A percentile compares a stretch with the other conserved stretches of the same genome.
These are phyloP conservation scores for Clitocybe nebularis DNA, from an alignment of 1,284 basidiomycete genomes.

Conservation along the genomic window DNA sequence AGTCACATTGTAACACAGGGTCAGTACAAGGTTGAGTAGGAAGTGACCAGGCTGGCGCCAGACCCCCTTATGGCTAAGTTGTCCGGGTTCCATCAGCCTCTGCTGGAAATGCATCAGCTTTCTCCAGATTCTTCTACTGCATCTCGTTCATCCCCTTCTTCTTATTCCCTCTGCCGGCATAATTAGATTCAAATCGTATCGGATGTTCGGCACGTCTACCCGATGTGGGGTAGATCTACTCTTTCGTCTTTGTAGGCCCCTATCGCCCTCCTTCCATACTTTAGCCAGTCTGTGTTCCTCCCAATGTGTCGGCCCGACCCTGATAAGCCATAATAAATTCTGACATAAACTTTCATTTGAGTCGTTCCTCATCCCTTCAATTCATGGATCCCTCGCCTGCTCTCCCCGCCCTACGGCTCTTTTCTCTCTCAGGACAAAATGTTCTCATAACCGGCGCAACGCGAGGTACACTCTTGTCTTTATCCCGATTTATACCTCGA, in stretches of 20 bases:
- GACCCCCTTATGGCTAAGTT: constrained; percentile 1
- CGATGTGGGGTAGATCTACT: constrained; percentile 13
- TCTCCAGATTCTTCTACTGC: neutral
- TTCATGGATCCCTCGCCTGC: constrained; percentile 30
- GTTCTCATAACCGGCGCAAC: constrained; percentile 72
- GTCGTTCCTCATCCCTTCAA: constrained; percentile 2
- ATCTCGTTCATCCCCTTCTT: neutral
- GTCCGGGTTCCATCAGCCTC: neutral
- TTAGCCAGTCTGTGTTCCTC: neutral
- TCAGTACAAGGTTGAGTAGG: neutral
- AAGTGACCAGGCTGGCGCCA: too few species aligned
- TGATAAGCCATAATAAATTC: constrained; percentile 1
- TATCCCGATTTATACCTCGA: constrained; percentile 11
- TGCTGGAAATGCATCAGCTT: neutral
- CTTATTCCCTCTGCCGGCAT: constrained; percentile 8
- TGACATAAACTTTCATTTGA: constrained; percentile 5
- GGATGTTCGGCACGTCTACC: constrained; percentile 19
- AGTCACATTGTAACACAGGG: neutral
- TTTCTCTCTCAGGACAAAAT: constrained; percentile 55
- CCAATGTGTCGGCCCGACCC: constrained; percentile 7
- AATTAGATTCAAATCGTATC: constrained; percentile 5
- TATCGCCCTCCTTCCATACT: constrained; percentile 4
- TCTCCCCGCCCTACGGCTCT: constrained; percentile 47
- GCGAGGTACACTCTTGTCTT: constrained; percentile 40
- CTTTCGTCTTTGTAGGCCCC: constrained; percentile 1